phyloP scores from a whole-genome alignment of 2,329 filamentous ascomycete species.

The Nemania diffusa region DNA sequence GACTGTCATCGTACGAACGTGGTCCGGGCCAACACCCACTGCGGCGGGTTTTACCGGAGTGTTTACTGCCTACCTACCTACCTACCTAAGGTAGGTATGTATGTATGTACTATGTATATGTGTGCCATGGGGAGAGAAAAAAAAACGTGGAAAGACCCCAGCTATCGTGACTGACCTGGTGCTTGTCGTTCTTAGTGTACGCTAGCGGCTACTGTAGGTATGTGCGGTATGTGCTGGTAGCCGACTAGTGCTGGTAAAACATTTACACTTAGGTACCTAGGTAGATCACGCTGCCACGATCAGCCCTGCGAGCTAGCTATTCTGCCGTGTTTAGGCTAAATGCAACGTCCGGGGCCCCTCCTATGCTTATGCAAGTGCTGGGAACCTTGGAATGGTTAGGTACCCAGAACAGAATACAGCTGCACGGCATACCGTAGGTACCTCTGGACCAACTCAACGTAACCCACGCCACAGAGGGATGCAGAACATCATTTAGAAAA shows the following conservation, averaged over 20 bases:
- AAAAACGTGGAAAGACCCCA: conserved; percentile 10
- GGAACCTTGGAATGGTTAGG: conserved; percentile 5
- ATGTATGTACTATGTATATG: no score
- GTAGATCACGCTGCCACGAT: conserved; percentile 14
- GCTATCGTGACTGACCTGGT: not conserved
- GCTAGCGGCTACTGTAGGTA: not conserved
- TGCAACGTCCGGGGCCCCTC: conserved; percentile 21
- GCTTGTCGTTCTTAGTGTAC: conserved; percentile 11
- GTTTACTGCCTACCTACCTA: no score
- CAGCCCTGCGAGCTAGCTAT: conserved; percentile 36
- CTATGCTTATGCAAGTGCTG: conserved; percentile 4
- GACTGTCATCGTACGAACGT: conserved; percentile 20
- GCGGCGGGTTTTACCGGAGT: conserved; percentile 10
- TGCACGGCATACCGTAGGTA: not conserved
- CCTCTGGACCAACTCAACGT: not conserved
- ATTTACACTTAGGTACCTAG: not conserved
- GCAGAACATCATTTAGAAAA: conserved; percentile 5
- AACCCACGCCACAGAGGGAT: conserved; percentile 18
- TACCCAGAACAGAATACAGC: conserved; percentile 11
- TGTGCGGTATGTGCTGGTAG: not conserved
- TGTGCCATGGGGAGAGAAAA: not conserved
- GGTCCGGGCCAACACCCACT: conserved; percentile 5
- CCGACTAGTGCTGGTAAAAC: not conserved
- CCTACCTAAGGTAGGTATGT: no score
- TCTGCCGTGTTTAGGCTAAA: conserved; percentile 43